Evolutionary conservation across 1,284 basidiomycete species (phyloP), one percentile per base, ranked within the genome.

Genomic region (Fistulinella cinereoalba): DNA sequence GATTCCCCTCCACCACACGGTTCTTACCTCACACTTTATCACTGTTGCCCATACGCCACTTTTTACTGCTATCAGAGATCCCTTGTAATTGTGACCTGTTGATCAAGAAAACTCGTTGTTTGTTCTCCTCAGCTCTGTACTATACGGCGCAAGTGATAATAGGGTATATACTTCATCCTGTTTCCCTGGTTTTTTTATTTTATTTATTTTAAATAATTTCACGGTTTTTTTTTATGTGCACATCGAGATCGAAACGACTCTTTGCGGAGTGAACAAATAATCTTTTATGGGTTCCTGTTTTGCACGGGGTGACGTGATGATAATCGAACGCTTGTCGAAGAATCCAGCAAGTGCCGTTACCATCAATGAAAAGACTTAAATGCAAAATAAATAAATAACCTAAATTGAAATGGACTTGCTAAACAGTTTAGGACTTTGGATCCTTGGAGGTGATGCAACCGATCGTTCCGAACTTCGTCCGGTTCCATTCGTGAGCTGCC

Each of bases 111-210:
- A 46, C 45, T 37, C 39, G 19, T n/a, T n/a, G n/a, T n/a, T n/a
- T n/a, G n/a, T n/a, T n/a, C n/a, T n/a, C n/a, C n/a, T n/a, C n/a
- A n/a, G 45, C 34, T 59, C 50, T 56, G 61, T 64, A 64, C 32
- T 29, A 47, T 58, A 58, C 40, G 12, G 36, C 38, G 44, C 41
- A 47, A 32, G 38, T 43, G 36, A 52, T 59, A 64, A 59, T 61
- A 36, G 44, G 23, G 27, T 52, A 40, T 40, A 47, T 33, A 33
- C 25, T 34, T 13, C 15, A 11, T 21, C 7, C 19, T 21, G 19
- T 19, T 37, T 23, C 10, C 6, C 10, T 12, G 15, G 19, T 8
- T 37, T 36, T 36, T 10, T 22, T 37, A 37, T 34, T 34, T 21
- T 34, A 15, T 25, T 34, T 43, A 32, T n/a, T n/a, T n/a, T n/a